Conservation (phyloP, 305 asterid species). For the Vinca major region DNA sequence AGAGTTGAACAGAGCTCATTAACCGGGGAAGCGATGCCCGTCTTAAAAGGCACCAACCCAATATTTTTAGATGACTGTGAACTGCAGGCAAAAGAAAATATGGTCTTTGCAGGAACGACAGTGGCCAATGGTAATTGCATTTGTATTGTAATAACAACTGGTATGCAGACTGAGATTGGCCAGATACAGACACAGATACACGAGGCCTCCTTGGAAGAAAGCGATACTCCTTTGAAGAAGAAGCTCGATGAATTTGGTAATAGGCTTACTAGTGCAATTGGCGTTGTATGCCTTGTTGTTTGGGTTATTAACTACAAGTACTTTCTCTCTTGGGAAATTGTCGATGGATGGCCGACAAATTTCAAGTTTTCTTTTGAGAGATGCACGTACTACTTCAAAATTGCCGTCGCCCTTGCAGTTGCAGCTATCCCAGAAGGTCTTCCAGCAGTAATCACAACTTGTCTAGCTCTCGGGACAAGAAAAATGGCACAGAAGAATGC, state of each 20-base stretch:
- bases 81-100: conserved; percentile 68
- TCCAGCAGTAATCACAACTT: conserved; percentile 82
- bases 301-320: conserved; percentile 79
- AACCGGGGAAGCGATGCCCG: conserved; percentile 89
- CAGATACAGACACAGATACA: conserved; percentile 75
- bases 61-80: conserved; percentile 60
- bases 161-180: conserved; percentile 80
- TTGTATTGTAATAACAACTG: conserved; percentile 56
- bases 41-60: conserved; percentile 41
- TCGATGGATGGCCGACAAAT: conserved; percentile 62
- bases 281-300: conserved; percentile 58
- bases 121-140: conserved; percentile 71
- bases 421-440: conserved; percentile 96
- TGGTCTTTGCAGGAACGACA: conserved; percentile 92
- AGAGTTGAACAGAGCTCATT: conserved; percentile 81
- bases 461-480: conserved; percentile 86
- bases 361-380: conserved; percentile 65
- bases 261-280: conserved; percentile 63
- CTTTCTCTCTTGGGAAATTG: conserved; percentile 63
- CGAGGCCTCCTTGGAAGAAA: conserved; percentile 72
- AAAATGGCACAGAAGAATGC: conserved; percentile 90
- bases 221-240: conserved; percentile 71
- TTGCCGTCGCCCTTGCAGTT: conserved; percentile 84
- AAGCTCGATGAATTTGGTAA: conserved; percentile 86
- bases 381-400: conserved; percentile 77